A percentile compares a stretch with the other conserved stretches of the same genome.
These are phyloP conservation scores for Elymus sibiricus DNA, from an alignment of 176 grass and related monocot species.

Conservation along the genomic window DNA sequence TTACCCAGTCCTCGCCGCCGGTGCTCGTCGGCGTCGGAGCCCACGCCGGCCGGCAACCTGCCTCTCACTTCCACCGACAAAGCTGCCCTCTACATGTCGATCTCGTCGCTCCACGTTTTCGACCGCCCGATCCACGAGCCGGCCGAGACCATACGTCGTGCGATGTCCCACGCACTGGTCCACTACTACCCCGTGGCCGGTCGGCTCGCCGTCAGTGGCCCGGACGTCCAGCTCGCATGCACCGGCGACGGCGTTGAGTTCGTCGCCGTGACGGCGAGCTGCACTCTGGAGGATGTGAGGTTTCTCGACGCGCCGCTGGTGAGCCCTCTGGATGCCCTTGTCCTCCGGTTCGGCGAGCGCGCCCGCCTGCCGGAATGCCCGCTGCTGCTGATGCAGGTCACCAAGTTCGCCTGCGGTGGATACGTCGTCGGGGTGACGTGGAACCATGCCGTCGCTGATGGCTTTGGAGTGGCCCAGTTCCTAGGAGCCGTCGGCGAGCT, in stretches of 20 bases:
- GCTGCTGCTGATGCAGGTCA: too few species aligned
- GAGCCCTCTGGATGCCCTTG: background rate
- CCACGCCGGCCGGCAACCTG: conserved; percentile 19
- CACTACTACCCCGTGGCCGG: conserved; percentile 43
- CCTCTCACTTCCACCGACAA: conserved; percentile 17
- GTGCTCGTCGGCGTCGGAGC: conserved; percentile 17
- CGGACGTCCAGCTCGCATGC: background rate
- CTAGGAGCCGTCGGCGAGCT: conserved; percentile 24
- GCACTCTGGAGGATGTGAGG: conserved; percentile 8
- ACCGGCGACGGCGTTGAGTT: conserved; percentile 25
- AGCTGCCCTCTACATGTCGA: background rate
- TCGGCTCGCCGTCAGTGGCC: background rate
- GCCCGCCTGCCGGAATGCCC: background rate
- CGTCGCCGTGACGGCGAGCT: conserved; percentile 9
- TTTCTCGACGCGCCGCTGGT: conserved; percentile 19
- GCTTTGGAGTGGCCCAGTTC: conserved; percentile 27
- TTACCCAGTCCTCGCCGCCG: background rate
- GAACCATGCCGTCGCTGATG: conserved; percentile 24
- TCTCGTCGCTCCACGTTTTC: conserved; percentile 28
- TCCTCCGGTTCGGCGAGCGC: background rate
- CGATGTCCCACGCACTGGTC: conserved; percentile 14
- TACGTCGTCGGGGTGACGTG: conserved; percentile 2
- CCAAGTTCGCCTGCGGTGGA: too few species aligned
- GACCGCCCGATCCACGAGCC: background rate
- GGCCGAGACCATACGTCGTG: background rate